phyloP scores from a whole-genome alignment of 2,329 filamentous ascomycete species.

The Aspergillus felis region DNA sequence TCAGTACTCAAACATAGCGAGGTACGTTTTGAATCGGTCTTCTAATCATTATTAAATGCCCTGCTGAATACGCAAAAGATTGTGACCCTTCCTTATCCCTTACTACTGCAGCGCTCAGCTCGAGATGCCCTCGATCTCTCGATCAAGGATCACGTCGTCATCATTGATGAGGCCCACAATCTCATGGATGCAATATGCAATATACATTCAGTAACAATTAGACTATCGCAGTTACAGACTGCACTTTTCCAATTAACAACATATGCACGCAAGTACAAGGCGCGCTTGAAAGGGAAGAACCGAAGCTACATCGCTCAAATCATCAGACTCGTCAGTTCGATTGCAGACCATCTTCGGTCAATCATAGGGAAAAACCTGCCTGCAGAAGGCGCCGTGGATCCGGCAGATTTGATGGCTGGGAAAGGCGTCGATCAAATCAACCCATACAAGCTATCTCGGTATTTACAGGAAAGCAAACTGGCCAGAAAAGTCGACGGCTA shows the following conservation, averaged over 20 bases:
- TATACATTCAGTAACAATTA: slow-evolving; percentile 77
- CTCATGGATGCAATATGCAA: slow-evolving; percentile 90
- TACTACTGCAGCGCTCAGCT: slow-evolving; percentile 81
- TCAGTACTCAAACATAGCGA: slow-evolving; percentile 77
- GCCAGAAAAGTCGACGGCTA: slow-evolving; percentile 95
- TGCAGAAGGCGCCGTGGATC: slow-evolving; percentile 64
- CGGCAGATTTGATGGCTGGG: slow-evolving; percentile 68
- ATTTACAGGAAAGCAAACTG: slow-evolving; percentile 86
- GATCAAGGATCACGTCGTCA: slow-evolving; percentile 82
- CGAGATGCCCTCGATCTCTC: slow-evolving; percentile 83
- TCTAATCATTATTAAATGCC: neutral
- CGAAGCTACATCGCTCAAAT: slow-evolving; percentile 86
- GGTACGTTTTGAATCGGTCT: slow-evolving; percentile 34
- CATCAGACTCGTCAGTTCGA: slow-evolving; percentile 74
- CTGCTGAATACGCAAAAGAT: slow-evolving; percentile 49
- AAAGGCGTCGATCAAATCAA: slow-evolving; percentile 96
- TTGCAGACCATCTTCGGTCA: slow-evolving; percentile 64
- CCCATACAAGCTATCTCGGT: slow-evolving; percentile 79
- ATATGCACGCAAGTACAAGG: slow-evolving; percentile 85
- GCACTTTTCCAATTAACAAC: slow-evolving; percentile 71
- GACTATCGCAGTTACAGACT: slow-evolving; percentile 66
- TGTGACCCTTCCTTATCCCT: slow-evolving; percentile 84
- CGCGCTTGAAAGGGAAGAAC: slow-evolving; percentile 84
- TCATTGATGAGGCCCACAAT: slow-evolving; percentile 97
- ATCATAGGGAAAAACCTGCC: slow-evolving; percentile 40